Evolutionary conservation across 2,329 filamentous ascomycete genomes (phyloP).

Genomic region (Tolypocladium nubicola): DNA sequence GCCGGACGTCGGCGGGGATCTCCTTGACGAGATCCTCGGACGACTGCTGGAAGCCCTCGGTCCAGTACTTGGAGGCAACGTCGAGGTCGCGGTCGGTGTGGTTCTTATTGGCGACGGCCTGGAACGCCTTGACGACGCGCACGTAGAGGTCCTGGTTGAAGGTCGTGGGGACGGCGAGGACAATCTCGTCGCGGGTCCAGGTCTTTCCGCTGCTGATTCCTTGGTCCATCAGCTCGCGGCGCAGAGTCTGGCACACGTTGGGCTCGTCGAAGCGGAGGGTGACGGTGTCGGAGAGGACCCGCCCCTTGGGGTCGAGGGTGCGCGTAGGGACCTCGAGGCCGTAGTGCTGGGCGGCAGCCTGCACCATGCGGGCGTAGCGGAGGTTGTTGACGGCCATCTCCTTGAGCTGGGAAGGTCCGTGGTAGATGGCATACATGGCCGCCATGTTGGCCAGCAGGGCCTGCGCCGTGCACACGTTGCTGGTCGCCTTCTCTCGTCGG

Average conservation of each 20-base stretch:
- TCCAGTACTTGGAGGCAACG: constrained; percentile 29
- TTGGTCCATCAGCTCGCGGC: constrained; percentile 33
- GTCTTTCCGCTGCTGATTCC: constrained; percentile 69
- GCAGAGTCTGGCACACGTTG: constrained; percentile 10
- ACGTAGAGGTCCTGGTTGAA: constrained; percentile 12
- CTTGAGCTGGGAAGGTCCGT: constrained; percentile 75
- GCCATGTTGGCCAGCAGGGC: constrained; percentile 92
- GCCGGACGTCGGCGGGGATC: constrained; percentile 51
- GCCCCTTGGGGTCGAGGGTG: constrained; percentile 43
- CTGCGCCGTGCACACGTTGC: constrained; percentile 94
- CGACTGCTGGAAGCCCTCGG: constrained; percentile 20
- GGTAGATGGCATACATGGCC: constrained; percentile 88
- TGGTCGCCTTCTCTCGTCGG: constrained; percentile 89
- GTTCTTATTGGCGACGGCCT: constrained; percentile 15
- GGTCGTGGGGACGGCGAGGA: constrained; percentile 15
- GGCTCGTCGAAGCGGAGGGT: constrained; percentile 41
- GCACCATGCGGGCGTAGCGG: constrained; percentile 58
- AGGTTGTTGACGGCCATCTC: constrained; percentile 72
- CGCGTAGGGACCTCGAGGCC: constrained; percentile 54
- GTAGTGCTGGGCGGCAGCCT: constrained; percentile 49
- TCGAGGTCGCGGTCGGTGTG: constrained; percentile 10
- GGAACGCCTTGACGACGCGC: constrained; percentile 12
- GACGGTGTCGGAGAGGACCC: constrained; percentile 70
- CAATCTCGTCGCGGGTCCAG: constrained; percentile 11
- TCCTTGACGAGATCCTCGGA: constrained; percentile 23